Percentiles rank a stretch among this genome's conserved stretches.
Conservation (phyloP, 345 rosid genomes). For the Eucalyptus guilfoylei region DNA sequence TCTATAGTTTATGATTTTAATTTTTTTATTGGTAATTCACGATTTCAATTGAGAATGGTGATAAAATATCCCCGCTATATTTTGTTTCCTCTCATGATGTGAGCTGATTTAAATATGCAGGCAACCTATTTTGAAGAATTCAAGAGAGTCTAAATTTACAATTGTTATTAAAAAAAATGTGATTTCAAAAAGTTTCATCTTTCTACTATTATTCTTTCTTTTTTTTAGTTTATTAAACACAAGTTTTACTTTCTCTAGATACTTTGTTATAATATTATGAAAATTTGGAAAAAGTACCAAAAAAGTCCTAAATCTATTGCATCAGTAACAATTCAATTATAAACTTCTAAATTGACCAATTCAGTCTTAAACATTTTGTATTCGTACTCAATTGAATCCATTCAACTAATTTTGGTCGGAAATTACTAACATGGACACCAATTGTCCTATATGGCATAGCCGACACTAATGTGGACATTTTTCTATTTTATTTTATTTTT, state of each 20-base stretch:
- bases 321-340: neutral
- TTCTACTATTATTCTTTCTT: neutral
- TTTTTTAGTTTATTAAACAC: too few species aligned
- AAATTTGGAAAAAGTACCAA: neutral
- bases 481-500: too few species aligned
- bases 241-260: neutral
- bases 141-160: neutral
- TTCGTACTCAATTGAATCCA: too few species aligned
- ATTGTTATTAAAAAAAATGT: neutral
- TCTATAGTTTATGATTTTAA: too few species aligned
- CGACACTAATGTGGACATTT: neutral
- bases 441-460: rapidly evolving
- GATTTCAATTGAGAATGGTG: neutral
- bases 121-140: neutral
- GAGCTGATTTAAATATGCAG: neutral
- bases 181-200: neutral
- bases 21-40: neutral
- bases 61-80: neutral
- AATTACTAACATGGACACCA: neutral
- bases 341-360: too few species aligned
- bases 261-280: neutral
- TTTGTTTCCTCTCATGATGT: neutral
- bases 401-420: too few species aligned
- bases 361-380: too few species aligned
- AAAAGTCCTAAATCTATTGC: rapidly evolving